Conservation (phyloP, 2,329 filamentous ascomycete species). For the Myriosclerotinia duriaeana region DNA sequence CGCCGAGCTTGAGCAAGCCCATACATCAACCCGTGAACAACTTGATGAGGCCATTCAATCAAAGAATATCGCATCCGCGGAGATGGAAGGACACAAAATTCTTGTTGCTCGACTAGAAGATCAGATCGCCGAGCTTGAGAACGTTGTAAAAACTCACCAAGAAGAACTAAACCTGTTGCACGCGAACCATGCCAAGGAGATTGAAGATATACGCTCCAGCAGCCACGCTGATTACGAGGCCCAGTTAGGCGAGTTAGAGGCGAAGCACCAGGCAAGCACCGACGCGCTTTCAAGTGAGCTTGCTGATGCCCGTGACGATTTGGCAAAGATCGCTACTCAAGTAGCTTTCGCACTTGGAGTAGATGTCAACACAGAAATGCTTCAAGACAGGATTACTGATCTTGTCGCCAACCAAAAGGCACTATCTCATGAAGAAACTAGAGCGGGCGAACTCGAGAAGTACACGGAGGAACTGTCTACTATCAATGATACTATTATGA, state of each 20-base stretch:
- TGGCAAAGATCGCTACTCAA: constrained; percentile 63
- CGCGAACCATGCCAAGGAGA: constrained; percentile 51
- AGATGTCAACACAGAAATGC: constrained; percentile 65
- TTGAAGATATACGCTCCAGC: constrained; percentile 50
- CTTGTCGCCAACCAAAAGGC: constrained; percentile 60
- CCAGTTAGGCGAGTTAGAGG: constrained; percentile 57
- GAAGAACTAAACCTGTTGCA: constrained; percentile 52
- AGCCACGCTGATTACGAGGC: constrained; percentile 57
- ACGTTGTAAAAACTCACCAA: constrained; percentile 55
- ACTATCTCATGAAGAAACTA: constrained; percentile 58
- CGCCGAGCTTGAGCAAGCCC: constrained; percentile 70
- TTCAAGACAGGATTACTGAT: constrained; percentile 60
- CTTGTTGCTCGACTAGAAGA: constrained; percentile 55
- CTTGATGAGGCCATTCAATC: constrained; percentile 65
- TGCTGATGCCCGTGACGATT: constrained; percentile 62
- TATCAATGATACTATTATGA: constrained; percentile 59
- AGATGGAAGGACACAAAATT: constrained; percentile 46
- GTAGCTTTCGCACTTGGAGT: constrained; percentile 61
- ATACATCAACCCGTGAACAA: constrained; percentile 63
- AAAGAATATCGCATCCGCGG: constrained; percentile 49
- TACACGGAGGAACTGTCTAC: constrained; percentile 56
- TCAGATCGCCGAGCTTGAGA: constrained; percentile 60
- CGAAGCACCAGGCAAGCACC: constrained; percentile 58
- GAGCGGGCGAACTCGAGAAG: constrained; percentile 55
- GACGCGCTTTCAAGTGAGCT: constrained; percentile 61